Evolutionary conservation across 768 basidiomycete genomes (phyloP), one percentile per base, ranked within the genome.

Genomic region (Kwoniella newhampshirensis): DNA sequence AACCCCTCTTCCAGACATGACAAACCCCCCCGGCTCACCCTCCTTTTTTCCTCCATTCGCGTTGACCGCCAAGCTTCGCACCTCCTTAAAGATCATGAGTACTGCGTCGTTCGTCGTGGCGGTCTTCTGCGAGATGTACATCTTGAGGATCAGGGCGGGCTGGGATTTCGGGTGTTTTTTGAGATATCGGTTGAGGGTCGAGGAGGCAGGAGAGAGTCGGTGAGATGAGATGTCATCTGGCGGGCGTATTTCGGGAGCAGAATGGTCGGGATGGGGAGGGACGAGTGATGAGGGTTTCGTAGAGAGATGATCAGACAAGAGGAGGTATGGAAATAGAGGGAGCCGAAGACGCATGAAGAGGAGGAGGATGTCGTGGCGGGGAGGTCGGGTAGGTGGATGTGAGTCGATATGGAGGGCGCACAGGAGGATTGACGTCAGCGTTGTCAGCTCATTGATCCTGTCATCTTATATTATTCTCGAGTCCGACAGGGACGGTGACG

Each of bases 91-190:
- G 2, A 57, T 42, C 30, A 21, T 41, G 40, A 68, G 20, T 1
- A 71, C 49, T 4, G 41, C 54, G 20, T 43, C 51, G 15, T 47
- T 27, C 2, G 25, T 41, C 18, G 40, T 13, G 9, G 53, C 56
- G 3, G 32, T 52, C 45, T 60, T 57, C 37, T 67, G 49, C 5
- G 59, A 49, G 17, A 72, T 53, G 23, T 50, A 58, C 39, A 65
- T 50, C 15, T 65, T 60, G 15, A 72, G 56, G 27, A 66, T 55
- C 1, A 70, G 51, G 7, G 61, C 71, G 28, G 68, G 68, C 41
- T 70, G 68, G 12, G 71, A 73, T 47, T 58, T 57, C 9, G 68
- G 66, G 25, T 54, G 46, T 60, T 73, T 73, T 62, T 70, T 73
- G 5, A 70, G 60, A 32, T 55, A 55, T 36, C 62, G 55, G 21